Percentiles rank a stretch among this genome's conserved stretches.
Evolutionary conservation across 371 early-diverging fungal genomes (phyloP).

Genomic region (Quaeritorhiza haematococci): DNA sequence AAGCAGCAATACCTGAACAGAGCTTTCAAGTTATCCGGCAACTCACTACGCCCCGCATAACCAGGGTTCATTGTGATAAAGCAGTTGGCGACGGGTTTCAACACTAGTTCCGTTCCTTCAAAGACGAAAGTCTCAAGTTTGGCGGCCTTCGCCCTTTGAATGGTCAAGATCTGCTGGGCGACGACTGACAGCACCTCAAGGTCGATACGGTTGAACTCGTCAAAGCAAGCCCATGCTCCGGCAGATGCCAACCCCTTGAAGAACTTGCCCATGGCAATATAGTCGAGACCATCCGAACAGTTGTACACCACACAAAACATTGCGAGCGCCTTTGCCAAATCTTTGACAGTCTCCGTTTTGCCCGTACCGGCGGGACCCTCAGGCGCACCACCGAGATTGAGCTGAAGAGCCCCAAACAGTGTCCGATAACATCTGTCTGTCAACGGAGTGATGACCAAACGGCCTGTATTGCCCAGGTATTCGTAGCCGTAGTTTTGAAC

Average conservation of each 20-base stretch:
- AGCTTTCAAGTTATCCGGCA: conserved; percentile 54
- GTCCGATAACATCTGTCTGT: conserved; percentile 51
- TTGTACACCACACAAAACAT: conserved; percentile 57
- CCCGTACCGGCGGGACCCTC: conserved; percentile 53
- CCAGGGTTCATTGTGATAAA: conserved; percentile 65
- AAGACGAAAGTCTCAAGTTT: conserved; percentile 43
- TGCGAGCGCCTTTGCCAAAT: conserved; percentile 54
- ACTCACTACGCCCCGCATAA: conserved; percentile 52
- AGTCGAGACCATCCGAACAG: conserved; percentile 55
- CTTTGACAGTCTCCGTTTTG: conserved; percentile 55
- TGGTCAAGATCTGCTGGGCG: conserved; percentile 49
- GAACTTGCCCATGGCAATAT: conserved; percentile 53
- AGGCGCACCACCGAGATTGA: conserved; percentile 49
- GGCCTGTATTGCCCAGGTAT: conserved; percentile 44
- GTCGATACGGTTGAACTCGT: conserved; percentile 63
- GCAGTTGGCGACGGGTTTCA: conserved; percentile 38
- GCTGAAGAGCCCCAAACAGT: conserved; percentile 48
- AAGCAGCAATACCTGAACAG: conserved; percentile 47
- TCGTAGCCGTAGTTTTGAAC: conserved; percentile 51
- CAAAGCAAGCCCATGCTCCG: conserved; percentile 57
- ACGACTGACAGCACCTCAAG: conserved; percentile 49
- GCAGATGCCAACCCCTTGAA: conserved; percentile 51
- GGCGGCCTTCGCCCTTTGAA: conserved; percentile 47
- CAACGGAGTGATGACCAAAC: conserved; percentile 46
- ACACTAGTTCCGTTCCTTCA: conserved; percentile 45